Evolutionary conservation across 768 basidiomycete species (phyloP).

Genomic region (Serpula lacrymans): DNA sequence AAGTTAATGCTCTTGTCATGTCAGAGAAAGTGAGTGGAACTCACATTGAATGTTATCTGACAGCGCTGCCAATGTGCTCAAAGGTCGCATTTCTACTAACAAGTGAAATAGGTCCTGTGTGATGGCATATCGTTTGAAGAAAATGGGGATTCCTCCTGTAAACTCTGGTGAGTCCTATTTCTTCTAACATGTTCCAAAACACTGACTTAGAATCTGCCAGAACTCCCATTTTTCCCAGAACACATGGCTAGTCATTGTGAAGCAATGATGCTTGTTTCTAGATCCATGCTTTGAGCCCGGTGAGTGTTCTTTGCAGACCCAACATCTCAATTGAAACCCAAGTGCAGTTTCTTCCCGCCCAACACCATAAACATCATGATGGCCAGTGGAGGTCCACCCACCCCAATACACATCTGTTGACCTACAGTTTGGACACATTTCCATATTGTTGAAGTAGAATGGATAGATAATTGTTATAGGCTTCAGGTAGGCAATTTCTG

Average conservation of each 20-base stretch:
- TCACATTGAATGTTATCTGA: slow-evolving; percentile 20
- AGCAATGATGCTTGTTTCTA: slow-evolving; percentile 11
- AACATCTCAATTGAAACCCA: too few species aligned
- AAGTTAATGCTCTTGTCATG: neutral
- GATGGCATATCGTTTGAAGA: slow-evolving; percentile 16
- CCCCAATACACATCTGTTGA: too few species aligned
- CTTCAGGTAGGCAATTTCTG: too few species aligned
- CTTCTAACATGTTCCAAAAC: too few species aligned
- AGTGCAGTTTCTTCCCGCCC: too few species aligned
- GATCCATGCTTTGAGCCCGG: slow-evolving; percentile 13
- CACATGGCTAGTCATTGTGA: slow-evolving; percentile 11
- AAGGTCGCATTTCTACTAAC: slow-evolving; percentile 17
- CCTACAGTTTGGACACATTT: too few species aligned
- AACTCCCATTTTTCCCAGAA: slow-evolving; percentile 18
- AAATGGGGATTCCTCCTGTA: slow-evolving; percentile 15
- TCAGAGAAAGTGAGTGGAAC: neutral
- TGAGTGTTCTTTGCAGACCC: too few species aligned
- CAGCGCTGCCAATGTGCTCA: slow-evolving; percentile 14
- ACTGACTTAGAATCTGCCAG: slow-evolving; percentile 18
- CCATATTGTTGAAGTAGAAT: too few species aligned
- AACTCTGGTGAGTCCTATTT: too few species aligned
- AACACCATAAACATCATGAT: too few species aligned
- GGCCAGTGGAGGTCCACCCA: too few species aligned
- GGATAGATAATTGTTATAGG: too few species aligned
- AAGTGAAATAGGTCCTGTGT: slow-evolving; percentile 20